Base-by-base conservation (phyloP, 208 protist species). In the Wallacemonas sp. region DNA sequence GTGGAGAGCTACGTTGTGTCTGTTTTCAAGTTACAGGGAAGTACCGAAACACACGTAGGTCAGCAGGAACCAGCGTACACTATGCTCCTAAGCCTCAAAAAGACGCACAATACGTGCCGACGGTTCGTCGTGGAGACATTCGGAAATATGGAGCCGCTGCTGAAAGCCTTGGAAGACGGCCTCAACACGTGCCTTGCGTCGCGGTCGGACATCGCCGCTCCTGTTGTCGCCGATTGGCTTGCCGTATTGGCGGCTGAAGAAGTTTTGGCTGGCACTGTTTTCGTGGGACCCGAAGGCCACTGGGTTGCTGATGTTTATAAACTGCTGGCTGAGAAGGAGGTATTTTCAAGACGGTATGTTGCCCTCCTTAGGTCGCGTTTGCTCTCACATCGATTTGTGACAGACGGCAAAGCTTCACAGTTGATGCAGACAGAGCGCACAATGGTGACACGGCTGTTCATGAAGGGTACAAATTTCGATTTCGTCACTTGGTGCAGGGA, bases 231-330 rank as follows among this genome's bases (percentile, higher is more conserved):
- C 4, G 22, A 6, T 4, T 15, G 24, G n/a, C 44, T 64, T 0
- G 59, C 38, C 4, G 5, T 48, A 17, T 24, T 50, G 33, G 44
- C 59, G 19, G 33, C 39, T 0, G 59, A 64, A 2, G 59, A 64
- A 38, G 38, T 64, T 22, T 30, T 8, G 6, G 4, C 21, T 5
- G 32, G 24, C 21, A 48, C 24, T 21, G 2, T 9, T 4, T 45
- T 37, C n/a, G 12, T 10, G 0, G 32, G 36, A 3, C 19, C 27
- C 3, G 26, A 48, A 26, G 59, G 59, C 8, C 68, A 81, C 46
- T 81, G 76, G 76, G 55, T 83, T 22, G 67, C 72, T 13, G 63
- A 76, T 21, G 60, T 80, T 21, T 84, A 76, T 59, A 65, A 71
- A 9, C 65, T 84, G 3, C 75, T 73, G 46, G 45, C 46, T 15